Evolutionary conservation across 2,329 filamentous ascomycete species (phyloP).

Genomic region (Xylaria sp.): DNA sequence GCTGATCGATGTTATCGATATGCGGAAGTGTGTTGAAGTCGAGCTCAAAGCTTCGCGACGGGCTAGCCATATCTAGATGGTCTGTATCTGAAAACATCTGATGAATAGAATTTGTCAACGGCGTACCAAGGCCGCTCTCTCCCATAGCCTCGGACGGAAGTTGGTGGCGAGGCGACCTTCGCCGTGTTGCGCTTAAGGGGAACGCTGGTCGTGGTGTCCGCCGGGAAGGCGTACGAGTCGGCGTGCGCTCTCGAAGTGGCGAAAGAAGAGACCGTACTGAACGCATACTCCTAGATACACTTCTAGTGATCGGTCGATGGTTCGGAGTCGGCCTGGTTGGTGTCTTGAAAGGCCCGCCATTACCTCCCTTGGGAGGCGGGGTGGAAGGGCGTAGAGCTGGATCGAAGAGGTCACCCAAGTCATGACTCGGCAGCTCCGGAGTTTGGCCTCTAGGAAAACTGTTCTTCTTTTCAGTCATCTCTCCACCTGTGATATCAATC

Average conservation of each 20-base stretch:
- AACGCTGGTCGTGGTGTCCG: constrained; percentile 36
- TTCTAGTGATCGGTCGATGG: constrained; percentile 57
- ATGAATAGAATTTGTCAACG: constrained; percentile 43
- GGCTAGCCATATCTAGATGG: constrained; percentile 39
- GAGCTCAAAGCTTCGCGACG: constrained; percentile 38
- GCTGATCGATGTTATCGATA: constrained; percentile 29
- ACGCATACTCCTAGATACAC: constrained; percentile 52
- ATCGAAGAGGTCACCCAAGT: constrained; percentile 58
- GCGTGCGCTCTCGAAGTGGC: constrained; percentile 45
- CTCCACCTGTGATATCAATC: constrained; percentile 33
- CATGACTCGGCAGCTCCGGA: constrained; percentile 33
- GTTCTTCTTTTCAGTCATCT: constrained; percentile 42
- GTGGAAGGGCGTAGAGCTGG: constrained; percentile 50
- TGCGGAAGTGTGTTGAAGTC: constrained; percentile 40
- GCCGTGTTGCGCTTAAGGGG: constrained; percentile 11
- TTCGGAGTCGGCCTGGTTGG: constrained; percentile 57
- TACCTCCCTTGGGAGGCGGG: constrained; percentile 46
- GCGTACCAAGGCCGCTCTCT: constrained; percentile 19
- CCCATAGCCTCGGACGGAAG: constrained; percentile 25
- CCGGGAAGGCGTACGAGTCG: constrained; percentile 38
- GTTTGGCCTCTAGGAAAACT: constrained; percentile 30
- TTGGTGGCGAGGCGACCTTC: constrained; percentile 36
- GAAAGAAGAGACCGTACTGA: constrained; percentile 42
- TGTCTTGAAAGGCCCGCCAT: constrained; percentile 51
- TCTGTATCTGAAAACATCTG: constrained; percentile 57